phyloP scores from a whole-genome alignment of 2,329 filamentous ascomycete species.

The Xylaria sp. region DNA sequence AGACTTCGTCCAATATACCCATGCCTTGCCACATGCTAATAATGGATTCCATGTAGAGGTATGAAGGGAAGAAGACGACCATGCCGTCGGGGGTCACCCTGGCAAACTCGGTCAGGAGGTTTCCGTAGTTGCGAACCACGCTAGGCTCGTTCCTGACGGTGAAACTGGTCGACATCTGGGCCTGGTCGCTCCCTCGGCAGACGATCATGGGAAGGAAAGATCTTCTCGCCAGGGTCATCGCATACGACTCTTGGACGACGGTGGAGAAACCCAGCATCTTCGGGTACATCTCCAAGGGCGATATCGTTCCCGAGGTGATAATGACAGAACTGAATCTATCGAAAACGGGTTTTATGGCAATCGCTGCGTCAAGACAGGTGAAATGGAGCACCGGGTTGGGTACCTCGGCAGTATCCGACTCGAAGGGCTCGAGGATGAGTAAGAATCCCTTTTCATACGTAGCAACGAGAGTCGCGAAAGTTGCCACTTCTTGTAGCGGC shows the following conservation, averaged over 20 bases:
- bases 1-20: constrained; percentile 95
- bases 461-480: constrained; percentile 91
- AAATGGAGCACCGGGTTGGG: constrained; percentile 98
- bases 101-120: constrained; percentile 89
- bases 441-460: constrained; percentile 97
- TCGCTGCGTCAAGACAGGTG: constrained; percentile 93
- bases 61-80: constrained; percentile 99
- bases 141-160: constrained; percentile 94
- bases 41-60: constrained; percentile 98
- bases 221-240: constrained; percentile 89
- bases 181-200: constrained; percentile 91
- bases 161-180: constrained; percentile 89
- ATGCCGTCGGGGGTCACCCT: constrained; percentile 95
- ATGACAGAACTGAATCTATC: constrained; percentile 97
- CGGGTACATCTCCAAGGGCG: constrained; percentile 96
- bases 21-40: constrained; percentile 99
- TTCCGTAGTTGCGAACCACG: constrained; percentile 97
- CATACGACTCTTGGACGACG: constrained; percentile 95
- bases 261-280: constrained; percentile 96
- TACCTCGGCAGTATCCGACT: constrained; percentile 92
- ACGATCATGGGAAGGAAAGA: constrained; percentile 99
- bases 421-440: constrained; percentile 94
- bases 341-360: constrained; percentile 96
- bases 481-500: constrained; percentile 94
- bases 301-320: constrained; percentile 96